Conservation (phyloP, 1,284 basidiomycete species). For the Melampsora americana region DNA sequence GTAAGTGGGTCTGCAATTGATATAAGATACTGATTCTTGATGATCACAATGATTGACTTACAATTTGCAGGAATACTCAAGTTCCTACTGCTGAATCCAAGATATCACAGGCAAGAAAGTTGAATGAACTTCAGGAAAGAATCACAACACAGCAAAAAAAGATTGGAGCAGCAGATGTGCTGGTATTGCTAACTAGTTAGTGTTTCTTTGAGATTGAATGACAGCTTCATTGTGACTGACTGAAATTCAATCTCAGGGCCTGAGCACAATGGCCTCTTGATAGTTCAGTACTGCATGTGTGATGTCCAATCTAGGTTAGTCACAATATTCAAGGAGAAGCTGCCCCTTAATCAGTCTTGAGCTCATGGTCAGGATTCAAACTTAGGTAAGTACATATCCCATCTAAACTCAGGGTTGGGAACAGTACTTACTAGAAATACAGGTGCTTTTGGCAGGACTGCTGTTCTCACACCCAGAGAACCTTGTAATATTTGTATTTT, state of each 20-base stretch:
- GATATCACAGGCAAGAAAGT: background rate
- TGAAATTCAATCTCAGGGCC: background rate
- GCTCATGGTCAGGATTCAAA: too few species aligned
- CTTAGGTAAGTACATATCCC: background rate
- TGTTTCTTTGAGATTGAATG: background rate
- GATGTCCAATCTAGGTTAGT: background rate
- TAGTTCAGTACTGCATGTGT: background rate
- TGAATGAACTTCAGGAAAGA: background rate
- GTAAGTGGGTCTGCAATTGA: background rate
- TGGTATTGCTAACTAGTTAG: background rate
- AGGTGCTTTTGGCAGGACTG: constrained; percentile 12
- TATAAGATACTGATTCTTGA: background rate
- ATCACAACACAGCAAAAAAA: background rate
- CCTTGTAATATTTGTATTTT: too few species aligned
- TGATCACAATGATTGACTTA: background rate
- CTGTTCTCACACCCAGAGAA: background rate
- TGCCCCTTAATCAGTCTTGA: too few species aligned
- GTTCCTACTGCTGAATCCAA: background rate
- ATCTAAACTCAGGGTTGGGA: background rate
- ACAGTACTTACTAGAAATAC: background rate
- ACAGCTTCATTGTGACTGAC: background rate
- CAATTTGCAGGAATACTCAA: background rate
- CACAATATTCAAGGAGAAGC: too few species aligned
- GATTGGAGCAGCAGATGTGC: too few species aligned
- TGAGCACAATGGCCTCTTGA: background rate